phyloP scores from a whole-genome alignment of 73 alveolate genomes.

The Paramecium pentaurelia region DNA sequence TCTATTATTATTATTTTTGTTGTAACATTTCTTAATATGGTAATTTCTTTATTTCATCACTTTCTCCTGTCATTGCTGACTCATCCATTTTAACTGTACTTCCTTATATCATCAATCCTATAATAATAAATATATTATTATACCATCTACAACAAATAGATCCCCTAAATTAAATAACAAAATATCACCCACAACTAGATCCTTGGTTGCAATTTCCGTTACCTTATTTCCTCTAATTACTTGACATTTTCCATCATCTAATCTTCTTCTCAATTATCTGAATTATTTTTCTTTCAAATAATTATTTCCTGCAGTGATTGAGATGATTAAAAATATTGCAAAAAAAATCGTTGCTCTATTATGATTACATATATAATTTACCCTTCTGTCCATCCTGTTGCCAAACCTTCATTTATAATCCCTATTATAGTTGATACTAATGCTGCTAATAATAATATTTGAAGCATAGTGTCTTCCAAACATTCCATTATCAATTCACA shows the following conservation, averaged over 20 bases:
- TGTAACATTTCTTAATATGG: background rate
- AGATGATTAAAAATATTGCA: constrained; percentile 86
- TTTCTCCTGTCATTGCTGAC: constrained; percentile 91
- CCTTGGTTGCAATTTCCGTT: constrained; percentile 68
- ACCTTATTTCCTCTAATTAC: constrained; percentile 79
- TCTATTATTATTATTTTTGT: background rate
- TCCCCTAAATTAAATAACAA: constrained; percentile 82
- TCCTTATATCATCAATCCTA: constrained; percentile 52
- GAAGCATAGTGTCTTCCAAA: constrained; percentile 92
- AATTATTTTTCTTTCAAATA: constrained; percentile 84
- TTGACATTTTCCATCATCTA: constrained; percentile 71
- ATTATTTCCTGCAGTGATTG: constrained; percentile 91
- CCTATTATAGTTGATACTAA: constrained; percentile 90
- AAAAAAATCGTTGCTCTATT: constrained; percentile 89
- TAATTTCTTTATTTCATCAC: constrained; percentile 77
- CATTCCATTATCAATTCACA: constrained; percentile 72
- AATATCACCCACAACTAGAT: constrained; percentile 88
- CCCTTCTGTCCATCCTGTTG: constrained; percentile 92
- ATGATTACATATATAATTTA: background rate
- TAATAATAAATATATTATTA: constrained; percentile 23
- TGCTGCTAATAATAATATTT: constrained; percentile 92
- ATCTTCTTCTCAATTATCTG: constrained; percentile 72
- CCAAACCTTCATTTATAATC: constrained; percentile 79
- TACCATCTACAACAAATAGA: constrained; percentile 89
- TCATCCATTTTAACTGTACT: constrained; percentile 82